Percentiles rank a stretch among this genome's conserved stretches.
Conservation (phyloP, 805 yeast genomes). For the Zygosaccharomyces rouxii region DNA sequence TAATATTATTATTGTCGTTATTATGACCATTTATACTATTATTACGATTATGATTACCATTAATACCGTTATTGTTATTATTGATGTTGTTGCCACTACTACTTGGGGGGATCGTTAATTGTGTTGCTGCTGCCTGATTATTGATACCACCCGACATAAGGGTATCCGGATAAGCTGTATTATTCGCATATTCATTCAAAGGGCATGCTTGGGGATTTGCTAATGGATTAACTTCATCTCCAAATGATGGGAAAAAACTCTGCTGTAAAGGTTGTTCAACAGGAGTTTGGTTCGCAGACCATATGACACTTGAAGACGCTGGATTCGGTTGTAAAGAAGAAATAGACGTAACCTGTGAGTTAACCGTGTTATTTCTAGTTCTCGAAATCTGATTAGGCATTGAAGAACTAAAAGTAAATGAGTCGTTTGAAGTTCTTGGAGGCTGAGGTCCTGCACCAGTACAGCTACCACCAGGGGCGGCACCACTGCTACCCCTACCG, state of each 20-base stretch:
- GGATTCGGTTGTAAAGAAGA: conserved; percentile 25
- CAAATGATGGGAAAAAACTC: conserved; percentile 13
- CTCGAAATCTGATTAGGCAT: conserved; percentile 27
- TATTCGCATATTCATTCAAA: conserved; percentile 19
- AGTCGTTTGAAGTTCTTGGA: conserved; percentile 33
- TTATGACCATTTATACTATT: conserved; percentile 10
- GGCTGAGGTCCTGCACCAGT: conserved; percentile 3
- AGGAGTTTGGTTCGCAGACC: conserved; percentile 24
- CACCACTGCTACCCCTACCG: neutral
- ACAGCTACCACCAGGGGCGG: no score
- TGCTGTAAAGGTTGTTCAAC: conserved; percentile 22
- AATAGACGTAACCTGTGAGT: conserved; percentile 35
- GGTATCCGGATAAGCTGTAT: conserved; percentile 23
- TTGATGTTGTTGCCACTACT: neutral
- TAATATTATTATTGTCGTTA: conserved; percentile 4
- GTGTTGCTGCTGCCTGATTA: neutral
- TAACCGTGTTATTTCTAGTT: conserved; percentile 34
- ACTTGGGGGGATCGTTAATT: conserved; percentile 1
- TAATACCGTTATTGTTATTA: neutral
- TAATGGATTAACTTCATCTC: conserved; percentile 1
- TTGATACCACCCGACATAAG: conserved; percentile 9
- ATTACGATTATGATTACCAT: conserved; percentile 7
- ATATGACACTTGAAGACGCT: conserved; percentile 23
- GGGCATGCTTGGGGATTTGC: conserved; percentile 15
- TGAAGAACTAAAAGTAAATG: conserved; percentile 20